These are phyloP conservation scores for Saprolegnia diclina DNA, from an alignment of 352 stramenopile species.

Conservation along the genomic window DNA sequence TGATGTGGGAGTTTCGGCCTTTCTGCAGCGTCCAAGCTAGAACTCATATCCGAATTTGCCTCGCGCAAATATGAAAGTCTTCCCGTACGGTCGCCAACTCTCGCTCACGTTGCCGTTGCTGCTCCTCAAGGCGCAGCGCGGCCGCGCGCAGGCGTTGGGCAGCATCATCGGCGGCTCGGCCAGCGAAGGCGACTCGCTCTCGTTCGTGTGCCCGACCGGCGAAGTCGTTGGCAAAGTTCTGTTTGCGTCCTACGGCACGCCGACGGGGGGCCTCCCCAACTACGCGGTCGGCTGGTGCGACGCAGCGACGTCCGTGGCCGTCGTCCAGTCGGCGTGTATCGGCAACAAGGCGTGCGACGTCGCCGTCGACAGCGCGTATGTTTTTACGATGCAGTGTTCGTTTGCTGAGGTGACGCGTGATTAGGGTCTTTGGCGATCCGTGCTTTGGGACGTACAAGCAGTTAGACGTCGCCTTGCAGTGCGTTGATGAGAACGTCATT, in stretches of 20 bases:
- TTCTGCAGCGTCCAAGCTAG: neutral
- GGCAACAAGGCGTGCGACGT: neutral
- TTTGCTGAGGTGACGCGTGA: neutral
- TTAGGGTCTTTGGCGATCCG: constrained; percentile 8
- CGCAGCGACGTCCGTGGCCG: neutral
- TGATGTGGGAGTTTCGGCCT: neutral
- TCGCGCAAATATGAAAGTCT: constrained; percentile 15
- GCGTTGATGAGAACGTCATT: constrained; percentile 7
- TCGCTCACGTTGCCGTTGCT: neutral
- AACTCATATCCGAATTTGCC: constrained; percentile 6
- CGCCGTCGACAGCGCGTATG: neutral
- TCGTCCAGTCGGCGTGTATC: neutral
- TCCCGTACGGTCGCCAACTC: neutral
- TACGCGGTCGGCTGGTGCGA: constrained; percentile 1
- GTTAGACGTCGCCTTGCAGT: neutral
- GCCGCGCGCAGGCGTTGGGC: neutral
- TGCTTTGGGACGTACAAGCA: constrained; percentile 4
- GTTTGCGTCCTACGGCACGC: constrained; percentile 3
- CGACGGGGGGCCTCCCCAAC: neutral
- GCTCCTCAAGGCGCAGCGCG: neutral
- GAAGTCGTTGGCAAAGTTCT: constrained; percentile 1
- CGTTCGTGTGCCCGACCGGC: neutral
- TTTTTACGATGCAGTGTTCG: neutral
- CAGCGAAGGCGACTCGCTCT: neutral
- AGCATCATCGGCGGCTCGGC: constrained; percentile 9